Percentiles rank a stretch among this genome's conserved stretches.
Evolutionary conservation across 441 rosid species (phyloP).

Genomic region (Raphanus hybrid): DNA sequence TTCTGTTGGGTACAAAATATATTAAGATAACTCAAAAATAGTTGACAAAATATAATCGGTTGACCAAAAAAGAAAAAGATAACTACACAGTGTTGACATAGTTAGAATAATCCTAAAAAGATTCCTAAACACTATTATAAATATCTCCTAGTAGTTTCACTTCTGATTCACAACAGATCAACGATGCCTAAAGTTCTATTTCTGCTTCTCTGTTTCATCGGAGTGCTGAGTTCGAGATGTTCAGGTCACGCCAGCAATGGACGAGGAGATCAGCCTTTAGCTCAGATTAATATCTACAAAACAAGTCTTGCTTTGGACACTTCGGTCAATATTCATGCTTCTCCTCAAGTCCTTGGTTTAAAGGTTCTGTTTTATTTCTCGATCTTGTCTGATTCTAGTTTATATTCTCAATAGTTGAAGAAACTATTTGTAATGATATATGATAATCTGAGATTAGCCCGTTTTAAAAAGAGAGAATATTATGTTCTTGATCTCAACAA

Average conservation of each 20-base stretch:
- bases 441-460: background rate
- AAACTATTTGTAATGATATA: background rate
- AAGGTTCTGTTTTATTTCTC: conserved; percentile 12
- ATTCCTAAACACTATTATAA: background rate
- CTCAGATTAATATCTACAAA: conserved; percentile 34
- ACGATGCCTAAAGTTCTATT: conserved; percentile 10
- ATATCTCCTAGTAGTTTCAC: background rate
- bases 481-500: conserved; percentile 23
- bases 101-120: background rate
- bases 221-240: conserved; percentile 13
- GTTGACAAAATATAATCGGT: no score
- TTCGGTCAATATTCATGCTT: conserved; percentile 32
- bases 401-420: background rate
- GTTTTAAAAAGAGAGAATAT: background rate
- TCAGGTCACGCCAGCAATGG: conserved; percentile 9
- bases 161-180: background rate
- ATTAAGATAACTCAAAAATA: background rate
- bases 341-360: conserved; percentile 31
- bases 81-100: no score
- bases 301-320: conserved; percentile 28
- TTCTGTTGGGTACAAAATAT: background rate
- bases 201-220: conserved; percentile 14
- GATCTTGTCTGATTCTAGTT: conserved; percentile 13
- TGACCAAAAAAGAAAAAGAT: no score
- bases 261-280: conserved; percentile 33